Evolutionary conservation across 2,329 filamentous ascomycete genomes (phyloP), one percentile per base, ranked within the genome.

Genomic region (Penicillium paneum): DNA sequence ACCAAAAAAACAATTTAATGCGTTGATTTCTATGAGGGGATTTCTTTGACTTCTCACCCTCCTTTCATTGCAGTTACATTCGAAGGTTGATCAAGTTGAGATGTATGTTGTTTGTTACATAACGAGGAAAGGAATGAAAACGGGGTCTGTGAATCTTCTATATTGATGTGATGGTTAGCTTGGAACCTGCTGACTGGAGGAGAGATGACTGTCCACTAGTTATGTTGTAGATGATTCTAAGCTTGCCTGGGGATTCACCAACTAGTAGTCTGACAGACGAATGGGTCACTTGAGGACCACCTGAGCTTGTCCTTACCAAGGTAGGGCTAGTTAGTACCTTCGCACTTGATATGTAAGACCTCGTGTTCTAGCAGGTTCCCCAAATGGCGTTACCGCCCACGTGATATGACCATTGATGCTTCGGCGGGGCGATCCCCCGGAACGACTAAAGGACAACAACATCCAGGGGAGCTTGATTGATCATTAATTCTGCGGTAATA

Each of bases 381-480:
- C 57, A 17, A 32, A 41, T 58, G 54, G 52, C 58, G 57, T 58
- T 57, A 68, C 67, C 67, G 67, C 64, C 64, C 67, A 69, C 66
- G 66, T 69, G 67, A 69, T 64, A 62, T 62, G 44, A 19, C 19
- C 28, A 49, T 32, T 28, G 38, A 61, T 65, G 65, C 60, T 61
- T 58, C 57, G 57, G 55, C 59, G 62, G 63, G 62, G 55, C 60
- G 39, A 50, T 50, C 61, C 61, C 47, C 58, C 51, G 59, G 62
- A 63, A 62, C 59, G 57, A 65, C 54, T 53, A 64, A 64, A 62
- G 56, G 62, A 64, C 62, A 64, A 64, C 57, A 62, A 53, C 57
- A 36, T 46, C 52, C 32, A 55, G 47, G 43, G 54, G 43, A 60
- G 49, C 54, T 57, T 43, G 42, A 32, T 56, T 49, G 15, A 59